Evolutionary conservation across 2,329 filamentous ascomycete genomes (phyloP), one percentile per base, ranked within the genome.

Genomic region (Verticillium nubilum): DNA sequence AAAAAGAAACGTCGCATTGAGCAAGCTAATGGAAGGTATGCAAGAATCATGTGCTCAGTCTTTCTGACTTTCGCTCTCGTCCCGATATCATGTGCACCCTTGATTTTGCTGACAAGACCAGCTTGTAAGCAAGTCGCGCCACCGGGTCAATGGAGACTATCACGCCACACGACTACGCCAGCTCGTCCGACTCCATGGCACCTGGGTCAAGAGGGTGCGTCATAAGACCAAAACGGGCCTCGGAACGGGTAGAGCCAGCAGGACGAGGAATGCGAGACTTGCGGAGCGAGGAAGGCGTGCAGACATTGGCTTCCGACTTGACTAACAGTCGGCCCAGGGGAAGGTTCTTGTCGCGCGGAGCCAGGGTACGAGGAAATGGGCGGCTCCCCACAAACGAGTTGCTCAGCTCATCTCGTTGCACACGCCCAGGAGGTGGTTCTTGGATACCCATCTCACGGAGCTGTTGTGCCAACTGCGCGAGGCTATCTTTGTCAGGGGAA

Each of bases 401-500:
- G 7, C 23, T 23, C 27, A 62, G 25, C 28, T 57, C 61, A 12
- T 59, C 54, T 4, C 47, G 56, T 19, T 62, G 50, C 26, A 61
- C 42, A 25, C 19, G 7, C 10, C 42, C 19, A 25, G 42, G 42
- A 4, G 7, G 10, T 19, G 42, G 42, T 9, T 19, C 42, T 12
- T 50, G 47, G 35, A 61, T 5, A 23, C 59, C 25, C 27, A 57
- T 19, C 13, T 23, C 6, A 9, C 68, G 69, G 19, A 78, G 70
- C 1, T 71, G 73, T 31, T 62, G 59, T 55, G 74, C 72, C 26
- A 78, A 66, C n/a, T 72, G 66, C 55, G 77, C 71, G 25, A 79
- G 65, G 10, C 71, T 72, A 29, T 69, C 67, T 60, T 78, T 78
- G 67, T 73, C 77, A 2, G 77, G 77, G 2, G 77, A 79, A 5